Evolutionary conservation across 2,329 filamentous ascomycete species (phyloP), one percentile per base, ranked within the genome.

Genomic region (Saccharata proteae): DNA sequence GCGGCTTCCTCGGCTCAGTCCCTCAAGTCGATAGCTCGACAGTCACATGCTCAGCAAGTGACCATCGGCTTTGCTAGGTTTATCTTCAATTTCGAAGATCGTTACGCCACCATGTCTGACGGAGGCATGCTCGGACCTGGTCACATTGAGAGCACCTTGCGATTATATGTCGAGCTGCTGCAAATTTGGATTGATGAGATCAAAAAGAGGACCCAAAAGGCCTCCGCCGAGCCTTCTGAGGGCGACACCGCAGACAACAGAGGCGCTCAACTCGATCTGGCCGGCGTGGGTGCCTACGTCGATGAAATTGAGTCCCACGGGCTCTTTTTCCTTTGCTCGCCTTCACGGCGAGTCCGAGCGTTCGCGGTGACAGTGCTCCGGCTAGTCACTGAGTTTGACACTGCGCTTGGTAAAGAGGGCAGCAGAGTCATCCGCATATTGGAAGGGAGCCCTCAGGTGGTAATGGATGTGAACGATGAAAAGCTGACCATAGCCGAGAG

Each of bases 181-280:
- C 77, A 86, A 40, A 94, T 98, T 22, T 98, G 92, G 92, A 93
- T 94, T 30, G 86, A 94, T 39, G 88, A 96, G 49, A 92, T 98
- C 39, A 80, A 81, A 48, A 76, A 80, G 40, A 93, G 90, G 49
- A 81, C 77, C 2, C 78, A 75, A 41, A 81, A 85, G 38, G 78
- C 75, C 6, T 68, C 72, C 5, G 63, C 71, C 1, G 77, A 83
- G 17, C 64, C 58, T 4, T 42, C 68, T 3, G 59, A 67, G 5
- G 81, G 86, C 27, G 68, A 74, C 13, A 67, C 61, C 8, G 57
- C 69, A n/a, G 80, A 80, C 22, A 83, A 73, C 41, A 68, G 83
- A 34, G 81, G 75, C 9, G 62, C 82, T 37, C 80, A 84, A 38
- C 69, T 94, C 17, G 86, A 94, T 55, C 60, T 93, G 18, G 92